phyloP scores from a whole-genome alignment of 2,329 filamentous ascomycete species.

The Mycosphaerelloides madeirae region DNA sequence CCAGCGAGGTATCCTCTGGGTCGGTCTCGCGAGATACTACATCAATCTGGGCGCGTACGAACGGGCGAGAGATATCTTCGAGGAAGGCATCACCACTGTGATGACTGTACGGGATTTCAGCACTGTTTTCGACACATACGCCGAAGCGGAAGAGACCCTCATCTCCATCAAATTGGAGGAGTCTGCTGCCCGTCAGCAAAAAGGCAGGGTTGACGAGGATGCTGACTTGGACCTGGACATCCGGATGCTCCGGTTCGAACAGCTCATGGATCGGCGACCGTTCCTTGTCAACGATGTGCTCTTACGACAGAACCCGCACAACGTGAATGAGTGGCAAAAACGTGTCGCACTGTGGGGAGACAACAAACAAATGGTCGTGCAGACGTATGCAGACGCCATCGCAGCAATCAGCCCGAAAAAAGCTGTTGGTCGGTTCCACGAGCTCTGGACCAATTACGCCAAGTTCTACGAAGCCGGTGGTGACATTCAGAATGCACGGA shows the following conservation, averaged over 20 bases:
- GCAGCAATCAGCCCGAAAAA: slow-evolving; percentile 90
- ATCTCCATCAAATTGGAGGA: slow-evolving; percentile 88
- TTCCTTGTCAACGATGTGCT: slow-evolving; percentile 96
- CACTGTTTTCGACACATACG: slow-evolving; percentile 91
- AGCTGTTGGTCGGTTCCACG: slow-evolving; percentile 86
- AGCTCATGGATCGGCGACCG: slow-evolving; percentile 92
- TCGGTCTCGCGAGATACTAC: slow-evolving; percentile 92
- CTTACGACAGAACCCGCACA: slow-evolving; percentile 91
- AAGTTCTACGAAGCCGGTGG: slow-evolving; percentile 92
- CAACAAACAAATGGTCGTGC: slow-evolving; percentile 84
- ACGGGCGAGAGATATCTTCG: slow-evolving; percentile 84
- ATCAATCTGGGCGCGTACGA: slow-evolving; percentile 90
- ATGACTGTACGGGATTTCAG: slow-evolving; percentile 99
- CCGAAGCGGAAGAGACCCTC: slow-evolving; percentile 94
- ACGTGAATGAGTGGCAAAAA: slow-evolving; percentile 95
- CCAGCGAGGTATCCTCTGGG: slow-evolving; percentile 92
- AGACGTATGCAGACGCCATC: slow-evolving; percentile 93
- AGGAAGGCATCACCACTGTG: slow-evolving; percentile 93
- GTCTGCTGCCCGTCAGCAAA: slow-evolving; percentile 72
- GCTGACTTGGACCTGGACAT: slow-evolving; percentile 94
- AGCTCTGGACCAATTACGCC: slow-evolving; percentile 93
- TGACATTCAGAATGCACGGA: slow-evolving; percentile 75
- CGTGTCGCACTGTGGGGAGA: slow-evolving; percentile 92
- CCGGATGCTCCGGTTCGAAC: slow-evolving; percentile 95
- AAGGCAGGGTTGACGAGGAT: slow-evolving; percentile 70